Percentiles rank a stretch among this genome's conserved stretches.
Evolutionary conservation across 306 rosid species (phyloP).

Genomic region (Lagenaria siceraria): DNA sequence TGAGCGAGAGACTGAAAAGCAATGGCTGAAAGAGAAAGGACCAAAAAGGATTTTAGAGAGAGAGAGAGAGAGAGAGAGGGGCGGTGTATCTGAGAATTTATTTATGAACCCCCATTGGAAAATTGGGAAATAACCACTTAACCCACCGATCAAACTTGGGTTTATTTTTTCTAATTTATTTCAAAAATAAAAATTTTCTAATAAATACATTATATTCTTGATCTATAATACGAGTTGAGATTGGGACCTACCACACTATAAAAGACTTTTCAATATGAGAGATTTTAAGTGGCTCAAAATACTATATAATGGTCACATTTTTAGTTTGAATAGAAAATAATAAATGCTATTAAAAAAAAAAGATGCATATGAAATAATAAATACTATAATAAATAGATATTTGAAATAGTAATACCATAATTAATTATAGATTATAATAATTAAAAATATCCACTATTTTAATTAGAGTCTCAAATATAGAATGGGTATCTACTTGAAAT

Average conservation of each 20-base stretch:
- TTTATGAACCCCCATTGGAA: background rate
- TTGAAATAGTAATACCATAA: too few species aligned
- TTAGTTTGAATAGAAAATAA: too few species aligned
- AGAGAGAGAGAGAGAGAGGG: background rate
- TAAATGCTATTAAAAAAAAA: too few species aligned
- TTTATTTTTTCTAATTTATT: background rate
- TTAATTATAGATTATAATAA: too few species aligned
- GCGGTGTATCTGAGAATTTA: background rate
- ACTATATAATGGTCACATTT: background rate
- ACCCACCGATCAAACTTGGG: background rate
- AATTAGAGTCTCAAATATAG: too few species aligned
- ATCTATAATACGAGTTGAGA: background rate
- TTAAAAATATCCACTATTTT: too few species aligned
- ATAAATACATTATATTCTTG: background rate
- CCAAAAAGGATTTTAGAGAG: background rate
- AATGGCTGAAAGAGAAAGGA: background rate
- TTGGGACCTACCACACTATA: background rate
- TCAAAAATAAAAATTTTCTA: background rate
- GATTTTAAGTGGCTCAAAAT: background rate
- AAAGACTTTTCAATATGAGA: too few species aligned
- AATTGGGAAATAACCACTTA: background rate
- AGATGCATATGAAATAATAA: too few species aligned
- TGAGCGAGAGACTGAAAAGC: conserved; percentile 3
- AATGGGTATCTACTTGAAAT: too few species aligned
- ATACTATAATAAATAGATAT: too few species aligned